A percentile compares a stretch with the other conserved stretches of the same genome.
Evolutionary conservation across 73 alveolate species (phyloP).

Genomic region (Symbiodinium natans): DNA sequence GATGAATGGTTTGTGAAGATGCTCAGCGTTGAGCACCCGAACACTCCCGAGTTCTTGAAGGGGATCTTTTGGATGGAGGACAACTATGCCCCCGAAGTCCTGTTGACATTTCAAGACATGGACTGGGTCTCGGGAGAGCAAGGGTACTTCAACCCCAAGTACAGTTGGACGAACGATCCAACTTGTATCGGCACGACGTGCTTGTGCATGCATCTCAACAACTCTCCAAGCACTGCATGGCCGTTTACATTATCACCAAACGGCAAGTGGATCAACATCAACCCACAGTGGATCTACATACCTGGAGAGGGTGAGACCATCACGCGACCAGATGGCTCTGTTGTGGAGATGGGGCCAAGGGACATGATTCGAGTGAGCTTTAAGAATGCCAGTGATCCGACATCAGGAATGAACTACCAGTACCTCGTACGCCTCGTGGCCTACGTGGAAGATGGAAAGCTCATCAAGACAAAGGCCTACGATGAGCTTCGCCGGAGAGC

Average conservation of each 20-base stretch:
- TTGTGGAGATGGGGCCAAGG: not conserved
- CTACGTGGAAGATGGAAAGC: not conserved
- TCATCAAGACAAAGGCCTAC: not conserved
- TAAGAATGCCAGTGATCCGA: not conserved
- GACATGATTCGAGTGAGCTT: not conserved
- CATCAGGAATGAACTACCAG: not conserved
- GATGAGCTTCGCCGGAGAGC: not conserved
- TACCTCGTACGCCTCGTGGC: not conserved
- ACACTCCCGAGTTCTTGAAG: not conserved
- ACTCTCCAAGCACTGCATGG: not conserved
- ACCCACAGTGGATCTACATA: not conserved
- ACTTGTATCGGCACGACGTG: not conserved
- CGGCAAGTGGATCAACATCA: not conserved
- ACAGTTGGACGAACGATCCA: not conserved
- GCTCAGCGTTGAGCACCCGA: not conserved
- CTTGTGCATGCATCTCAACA: not conserved
- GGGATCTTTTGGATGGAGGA: not conserved
- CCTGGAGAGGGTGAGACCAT: not conserved
- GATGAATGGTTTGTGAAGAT: not conserved
- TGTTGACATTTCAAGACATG: not conserved
- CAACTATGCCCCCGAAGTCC: not conserved
- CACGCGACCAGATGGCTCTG: not conserved
- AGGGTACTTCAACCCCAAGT: not conserved
- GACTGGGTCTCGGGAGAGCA: not conserved
- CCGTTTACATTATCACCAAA: not conserved